Evolutionary conservation across 2,329 filamentous ascomycete species (phyloP).

Genomic region (Blumeriella jaapii): DNA sequence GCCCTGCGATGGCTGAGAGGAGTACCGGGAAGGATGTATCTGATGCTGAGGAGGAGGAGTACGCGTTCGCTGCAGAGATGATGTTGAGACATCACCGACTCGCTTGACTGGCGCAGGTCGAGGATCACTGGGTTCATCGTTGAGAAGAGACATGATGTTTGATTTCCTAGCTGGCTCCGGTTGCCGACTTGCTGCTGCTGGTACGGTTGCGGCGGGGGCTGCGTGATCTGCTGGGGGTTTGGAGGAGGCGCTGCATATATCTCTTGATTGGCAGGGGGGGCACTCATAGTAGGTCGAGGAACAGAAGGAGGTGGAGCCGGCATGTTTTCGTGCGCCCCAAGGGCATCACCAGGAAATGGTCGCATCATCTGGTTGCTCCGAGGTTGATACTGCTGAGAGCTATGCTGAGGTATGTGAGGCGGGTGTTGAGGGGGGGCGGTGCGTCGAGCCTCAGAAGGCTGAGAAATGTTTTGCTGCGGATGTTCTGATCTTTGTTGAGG

Average conservation of each 20-base stretch:
- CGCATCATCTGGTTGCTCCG: slow-evolving; percentile 17
- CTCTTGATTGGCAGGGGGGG: slow-evolving; percentile 20
- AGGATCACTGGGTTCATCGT: slow-evolving; percentile 39
- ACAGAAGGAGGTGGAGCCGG: slow-evolving; percentile 20
- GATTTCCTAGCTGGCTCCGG: slow-evolving; percentile 45
- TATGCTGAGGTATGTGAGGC: not conserved
- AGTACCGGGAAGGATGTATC: slow-evolving; percentile 24
- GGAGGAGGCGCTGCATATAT: slow-evolving; percentile 17
- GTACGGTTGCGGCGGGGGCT: slow-evolving; percentile 20
- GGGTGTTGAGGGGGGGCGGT: slow-evolving; percentile 17
- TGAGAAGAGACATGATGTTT: slow-evolving; percentile 50
- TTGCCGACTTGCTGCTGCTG: slow-evolving; percentile 31
- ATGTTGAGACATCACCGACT: slow-evolving; percentile 17
- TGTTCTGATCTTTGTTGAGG: slow-evolving; percentile 19
- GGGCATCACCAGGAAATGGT: slow-evolving; percentile 19
- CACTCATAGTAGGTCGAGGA: slow-evolving; percentile 19
- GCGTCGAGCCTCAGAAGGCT: slow-evolving; percentile 17
- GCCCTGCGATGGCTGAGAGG: slow-evolving; percentile 30
- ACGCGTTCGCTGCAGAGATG: slow-evolving; percentile 16
- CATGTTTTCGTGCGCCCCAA: slow-evolving; percentile 16
- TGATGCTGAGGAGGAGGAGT: slow-evolving; percentile 25
- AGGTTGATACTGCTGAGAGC: slow-evolving; percentile 22
- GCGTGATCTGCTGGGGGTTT: slow-evolving; percentile 5
- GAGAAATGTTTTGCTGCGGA: slow-evolving; percentile 8
- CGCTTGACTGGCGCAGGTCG: slow-evolving; percentile 26